phyloP scores from a whole-genome alignment of 495 filamentous ascomycete species.

The Lasiosphaeriaceae sp. region DNA sequence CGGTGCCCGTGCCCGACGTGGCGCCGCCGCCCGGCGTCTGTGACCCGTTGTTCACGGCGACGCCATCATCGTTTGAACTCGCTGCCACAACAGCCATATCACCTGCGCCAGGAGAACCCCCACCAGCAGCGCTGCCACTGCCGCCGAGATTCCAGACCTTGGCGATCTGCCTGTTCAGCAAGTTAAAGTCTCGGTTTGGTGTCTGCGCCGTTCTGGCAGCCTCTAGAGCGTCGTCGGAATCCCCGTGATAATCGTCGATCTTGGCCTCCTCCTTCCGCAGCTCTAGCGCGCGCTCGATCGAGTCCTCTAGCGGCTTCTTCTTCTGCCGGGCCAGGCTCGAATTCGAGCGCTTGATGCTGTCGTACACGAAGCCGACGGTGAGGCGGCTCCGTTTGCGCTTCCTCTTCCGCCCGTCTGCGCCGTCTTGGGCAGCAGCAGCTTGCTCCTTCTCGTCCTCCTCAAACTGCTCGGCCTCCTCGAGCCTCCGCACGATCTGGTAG shows the following conservation, averaged over 20 bases:
- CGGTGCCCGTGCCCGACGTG: slow-evolving; percentile 3
- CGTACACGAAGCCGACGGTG: slow-evolving; percentile 64
- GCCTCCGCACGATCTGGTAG: slow-evolving; percentile 71
- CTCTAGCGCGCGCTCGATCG: slow-evolving; percentile 78
- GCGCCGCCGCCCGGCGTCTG: background rate
- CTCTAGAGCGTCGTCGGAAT: slow-evolving; percentile 62
- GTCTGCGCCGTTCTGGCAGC: slow-evolving; percentile 50
- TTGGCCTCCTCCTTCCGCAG: slow-evolving; percentile 64
- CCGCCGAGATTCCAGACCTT: slow-evolving; percentile 56
- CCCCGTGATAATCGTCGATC: slow-evolving; percentile 45
- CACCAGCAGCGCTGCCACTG: slow-evolving; percentile 12
- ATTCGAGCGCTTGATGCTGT: slow-evolving; percentile 76
- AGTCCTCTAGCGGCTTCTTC: slow-evolving; percentile 75
- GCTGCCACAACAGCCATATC: too few relatives aligned
- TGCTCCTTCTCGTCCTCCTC: slow-evolving; percentile 2
- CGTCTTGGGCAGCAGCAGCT: background rate
- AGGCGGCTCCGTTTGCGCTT: slow-evolving; percentile 31
- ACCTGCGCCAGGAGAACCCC: background rate
- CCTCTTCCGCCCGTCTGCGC: background rate
- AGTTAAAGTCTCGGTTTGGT: slow-evolving; percentile 18
- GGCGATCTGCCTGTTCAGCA: slow-evolving; percentile 35
- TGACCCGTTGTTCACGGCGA: background rate
- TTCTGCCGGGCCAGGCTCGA: slow-evolving; percentile 76
- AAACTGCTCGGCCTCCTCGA: slow-evolving; percentile 48
- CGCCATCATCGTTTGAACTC: background rate